Base-by-base conservation (phyloP, 345 rosid genomes). In the Salix exigua region DNA sequence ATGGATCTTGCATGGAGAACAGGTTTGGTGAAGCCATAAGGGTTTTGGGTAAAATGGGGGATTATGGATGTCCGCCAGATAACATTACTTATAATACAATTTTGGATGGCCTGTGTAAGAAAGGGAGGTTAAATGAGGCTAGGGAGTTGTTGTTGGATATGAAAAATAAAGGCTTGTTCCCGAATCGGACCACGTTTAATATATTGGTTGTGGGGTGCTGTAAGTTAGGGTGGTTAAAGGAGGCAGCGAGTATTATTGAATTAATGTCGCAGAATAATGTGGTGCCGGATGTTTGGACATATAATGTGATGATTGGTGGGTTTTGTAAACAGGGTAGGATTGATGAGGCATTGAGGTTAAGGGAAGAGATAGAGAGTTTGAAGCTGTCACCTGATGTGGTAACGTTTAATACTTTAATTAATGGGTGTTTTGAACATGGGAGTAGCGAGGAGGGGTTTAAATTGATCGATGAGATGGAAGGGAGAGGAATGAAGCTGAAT, bases 371-470 rank as follows among this genome's bases (percentile, higher is more conserved):
- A 92, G 91, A 89, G 81, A 84, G 72, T 71, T 76, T 86, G 68
- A 86, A 87, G 82, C 80, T 93, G 79, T 44, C 75, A n/a, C 94
- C 96, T 0, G 96, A 95, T 88, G 92, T 88, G 73, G 94, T 93
- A 71, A 91, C 94, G 0, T 93, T 89, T 84, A 93, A 89, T 75
- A 90, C 97, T 2, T 78, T 93, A 87, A 89, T 95, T 73, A 85
- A 91, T 76, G 93, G 92, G 65, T 95, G 89, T 86, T 95, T 91
- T 48, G 79, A 87, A 42, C 68, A 68, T 40, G 86, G 85, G 68
- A 70, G 77, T 70, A 79, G 88, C 63, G 76, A 46, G 0, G 89
- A 90, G 75, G 96, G 88, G 19, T 84, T 83, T 68, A 79, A 79
- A 78, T 84, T 93, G 82, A 79, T 93, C 53, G 87, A 86, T 69